Percentiles rank a stretch among this genome's conserved stretches.
phyloP scores from a whole-genome alignment of 495 filamentous ascomycete species.

The Podospora comata region DNA sequence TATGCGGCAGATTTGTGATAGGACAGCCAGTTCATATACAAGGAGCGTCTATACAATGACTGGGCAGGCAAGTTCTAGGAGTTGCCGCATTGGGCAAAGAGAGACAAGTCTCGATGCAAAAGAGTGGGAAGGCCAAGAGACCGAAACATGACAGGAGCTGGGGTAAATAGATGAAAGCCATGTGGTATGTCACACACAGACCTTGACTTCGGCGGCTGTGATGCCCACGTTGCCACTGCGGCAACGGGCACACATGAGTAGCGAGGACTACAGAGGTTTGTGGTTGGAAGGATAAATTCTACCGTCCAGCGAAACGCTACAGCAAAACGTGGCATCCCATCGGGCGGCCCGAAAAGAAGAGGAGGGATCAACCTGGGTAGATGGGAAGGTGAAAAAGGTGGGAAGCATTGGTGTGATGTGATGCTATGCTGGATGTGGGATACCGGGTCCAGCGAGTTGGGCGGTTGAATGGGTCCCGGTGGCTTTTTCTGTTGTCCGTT shows the following conservation, averaged over 20 bases:
- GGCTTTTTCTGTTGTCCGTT: not conserved
- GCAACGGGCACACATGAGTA: not conserved
- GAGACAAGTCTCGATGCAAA: not conserved
- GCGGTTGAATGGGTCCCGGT: not conserved
- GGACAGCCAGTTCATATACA: not conserved
- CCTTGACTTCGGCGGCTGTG: not conserved
- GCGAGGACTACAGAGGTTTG: not conserved
- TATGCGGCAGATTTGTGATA: constrained; percentile 20
- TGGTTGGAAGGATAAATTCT: constrained; percentile 5
- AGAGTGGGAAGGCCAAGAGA: constrained; percentile 8
- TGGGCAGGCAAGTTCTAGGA: not conserved
- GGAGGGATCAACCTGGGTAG: not conserved
- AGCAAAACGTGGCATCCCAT: constrained; percentile 2
- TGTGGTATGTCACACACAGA: constrained; percentile 1
- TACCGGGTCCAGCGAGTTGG: not conserved
- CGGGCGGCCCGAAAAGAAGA: constrained; percentile 4
- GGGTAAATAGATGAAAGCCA: constrained; percentile 6
- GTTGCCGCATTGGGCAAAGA: not conserved
- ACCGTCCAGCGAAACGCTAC: not conserved
- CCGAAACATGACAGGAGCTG: constrained; percentile 2
- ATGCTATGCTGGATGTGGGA: not conserved
- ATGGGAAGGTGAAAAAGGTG: not conserved
- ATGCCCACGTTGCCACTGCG: not conserved
- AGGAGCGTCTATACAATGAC: not conserved
- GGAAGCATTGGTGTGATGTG: not conserved